Conservation (phyloP, 2,329 filamentous ascomycete genomes). For the Fusarium sp. region DNA sequence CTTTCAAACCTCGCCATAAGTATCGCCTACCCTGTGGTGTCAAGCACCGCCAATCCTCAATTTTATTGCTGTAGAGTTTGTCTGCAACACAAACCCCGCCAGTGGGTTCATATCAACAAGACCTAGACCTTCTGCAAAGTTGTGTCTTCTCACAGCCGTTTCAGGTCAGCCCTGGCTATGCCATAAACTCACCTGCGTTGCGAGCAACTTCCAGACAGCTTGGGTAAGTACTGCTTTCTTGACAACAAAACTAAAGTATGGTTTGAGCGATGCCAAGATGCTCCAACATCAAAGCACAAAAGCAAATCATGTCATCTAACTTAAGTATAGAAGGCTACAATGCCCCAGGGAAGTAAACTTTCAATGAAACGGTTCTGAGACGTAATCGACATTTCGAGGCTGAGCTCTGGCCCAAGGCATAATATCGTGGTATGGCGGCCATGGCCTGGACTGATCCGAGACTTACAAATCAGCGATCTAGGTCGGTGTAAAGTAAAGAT, state of each 20-base stretch:
- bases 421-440: slow-evolving; percentile 5
- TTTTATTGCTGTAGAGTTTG: neutral
- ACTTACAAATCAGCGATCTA: neutral
- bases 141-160: neutral
- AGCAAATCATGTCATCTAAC: neutral
- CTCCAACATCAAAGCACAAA: neutral
- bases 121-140: neutral
- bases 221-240: neutral
- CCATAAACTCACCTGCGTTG: neutral
- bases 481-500: slow-evolving; percentile 22
- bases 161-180: neutral
- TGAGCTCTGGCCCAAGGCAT: slow-evolving; percentile 11
- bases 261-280: neutral
- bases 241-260: neutral
- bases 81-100: neutral
- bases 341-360: neutral
- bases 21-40: slow-evolving; percentile 20
- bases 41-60: neutral
- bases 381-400: slow-evolving; percentile 14
- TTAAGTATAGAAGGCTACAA: slow-evolving; percentile 1
- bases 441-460: slow-evolving; percentile 26
- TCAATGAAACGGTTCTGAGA: neutral
- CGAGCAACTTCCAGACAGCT: neutral
- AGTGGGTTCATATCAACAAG: neutral
- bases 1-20: neutral